Evolutionary conservation across 1,284 basidiomycete genomes (phyloP), one percentile per base, ranked within the genome.

Genomic region (Trametes sp.): DNA sequence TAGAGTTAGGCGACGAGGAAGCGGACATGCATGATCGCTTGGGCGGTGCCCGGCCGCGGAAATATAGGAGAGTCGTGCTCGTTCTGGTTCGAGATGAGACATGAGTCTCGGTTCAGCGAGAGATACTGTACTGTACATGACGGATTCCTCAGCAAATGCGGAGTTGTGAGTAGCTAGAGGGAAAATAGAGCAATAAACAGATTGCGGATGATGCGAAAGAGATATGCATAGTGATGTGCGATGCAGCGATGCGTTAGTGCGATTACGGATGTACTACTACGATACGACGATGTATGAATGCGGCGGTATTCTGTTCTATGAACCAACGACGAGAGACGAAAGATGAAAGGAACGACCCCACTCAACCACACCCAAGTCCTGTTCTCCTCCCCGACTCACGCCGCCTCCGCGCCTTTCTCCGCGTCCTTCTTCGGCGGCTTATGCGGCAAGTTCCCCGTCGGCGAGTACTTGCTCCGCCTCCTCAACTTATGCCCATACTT

Each of bases 391-490:
- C 21, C 41, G 28, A 49, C 19, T 2, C 35, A 13, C 11, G 19
- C 11, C 35, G 7, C 51, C 23, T 16, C 51, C 35, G 23, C 36
- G 19, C 53, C 63, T 21, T 63, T 29, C 29, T 62, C 59, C 35
- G 60, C 59, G 35, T 51, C 62, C 57, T 68, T 66, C 62, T 61
- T 64, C 57, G 53, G 33, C 23, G 42, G 57, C 41, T 46, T 56
- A 19, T 46, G 53, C 29, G n/a, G 58, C 41, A 54, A 24, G 53
- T 66, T 58, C 21, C 55, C 59, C n/a, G 68, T 61, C 35, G 74
- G 73, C 31, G 74, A 68, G 56, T 69, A 75, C 63, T 73, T 76
- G 44, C 71, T 73, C 53, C 63, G 68, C 48, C 45, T 52, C 52
- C 74, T 66, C 31, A 77, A 57, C 9, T 48, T 46, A 4, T 66